These are phyloP conservation scores for Erythrophleum fordii DNA, from an alignment of 306 rosid species.

Conservation along the genomic window DNA sequence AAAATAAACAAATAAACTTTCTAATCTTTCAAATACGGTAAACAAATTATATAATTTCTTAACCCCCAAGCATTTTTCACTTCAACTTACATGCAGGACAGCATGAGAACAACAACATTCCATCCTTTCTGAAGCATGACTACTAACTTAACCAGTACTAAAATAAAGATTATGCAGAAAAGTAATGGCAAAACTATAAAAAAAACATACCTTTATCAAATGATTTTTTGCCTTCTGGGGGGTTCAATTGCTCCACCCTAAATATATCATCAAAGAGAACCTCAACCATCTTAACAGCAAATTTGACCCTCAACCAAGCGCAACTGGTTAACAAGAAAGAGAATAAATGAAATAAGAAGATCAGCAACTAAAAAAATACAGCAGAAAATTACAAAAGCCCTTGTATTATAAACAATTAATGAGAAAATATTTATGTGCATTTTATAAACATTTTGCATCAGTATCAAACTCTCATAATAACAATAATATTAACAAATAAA, in stretches of 20 bases:
- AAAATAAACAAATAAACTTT: too few relatives aligned
- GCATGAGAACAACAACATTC: not conserved
- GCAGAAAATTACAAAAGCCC: not conserved
- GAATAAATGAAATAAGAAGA: not conserved
- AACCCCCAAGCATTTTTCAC: not conserved
- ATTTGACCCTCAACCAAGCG: not conserved
- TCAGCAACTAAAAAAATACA: not conserved
- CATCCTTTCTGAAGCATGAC: not conserved
- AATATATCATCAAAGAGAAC: slow-evolving; percentile 86
- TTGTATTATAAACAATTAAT: not conserved
- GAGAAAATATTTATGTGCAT: too few relatives aligned
- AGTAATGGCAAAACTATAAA: not conserved
- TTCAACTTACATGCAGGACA: not conserved
- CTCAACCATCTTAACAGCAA: slow-evolving; percentile 63
- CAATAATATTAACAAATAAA: too few relatives aligned
- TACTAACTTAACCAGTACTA: not conserved
- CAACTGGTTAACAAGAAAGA: not conserved
- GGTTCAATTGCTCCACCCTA: slow-evolving; percentile 64
- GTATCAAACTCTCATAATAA: too few relatives aligned
- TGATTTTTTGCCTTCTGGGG: slow-evolving; percentile 62
- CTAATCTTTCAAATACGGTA: not conserved
- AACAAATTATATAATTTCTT: not conserved
- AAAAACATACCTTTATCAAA: slow-evolving; percentile 66
- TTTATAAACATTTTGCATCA: too few relatives aligned
- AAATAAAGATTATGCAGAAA: not conserved